These are phyloP conservation scores for Pythium vanterpoolii DNA, from an alignment of 352 stramenopile species.

Conservation along the genomic window DNA sequence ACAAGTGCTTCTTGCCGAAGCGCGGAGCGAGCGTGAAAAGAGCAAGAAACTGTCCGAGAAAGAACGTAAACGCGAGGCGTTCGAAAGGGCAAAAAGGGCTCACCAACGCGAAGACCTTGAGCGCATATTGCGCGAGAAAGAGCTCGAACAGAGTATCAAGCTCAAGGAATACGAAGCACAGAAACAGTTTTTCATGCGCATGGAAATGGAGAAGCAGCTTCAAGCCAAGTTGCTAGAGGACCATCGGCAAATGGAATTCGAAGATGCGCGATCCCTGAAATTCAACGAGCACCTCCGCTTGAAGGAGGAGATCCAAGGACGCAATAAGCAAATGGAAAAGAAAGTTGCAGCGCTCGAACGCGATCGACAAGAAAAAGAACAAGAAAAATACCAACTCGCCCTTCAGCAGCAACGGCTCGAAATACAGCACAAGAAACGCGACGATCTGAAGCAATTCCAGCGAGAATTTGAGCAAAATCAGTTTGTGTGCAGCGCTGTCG, in stretches of 20 bases:
- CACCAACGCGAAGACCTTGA: slow-evolving; percentile 40
- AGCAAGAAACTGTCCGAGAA: neutral
- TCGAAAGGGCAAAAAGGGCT: slow-evolving; percentile 32
- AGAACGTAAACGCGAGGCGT: slow-evolving; percentile 18
- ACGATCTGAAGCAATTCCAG: slow-evolving; percentile 54
- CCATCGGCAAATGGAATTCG: slow-evolving; percentile 45
- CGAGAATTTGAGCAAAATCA: slow-evolving; percentile 62
- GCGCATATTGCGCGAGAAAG: slow-evolving; percentile 32
- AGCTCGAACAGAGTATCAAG: slow-evolving; percentile 36
- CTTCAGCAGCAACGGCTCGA: slow-evolving; percentile 44
- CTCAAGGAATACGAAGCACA: slow-evolving; percentile 42
- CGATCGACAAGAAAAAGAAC: slow-evolving; percentile 45
- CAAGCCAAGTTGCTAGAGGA: slow-evolving; percentile 41
- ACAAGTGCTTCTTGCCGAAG: slow-evolving; percentile 36
- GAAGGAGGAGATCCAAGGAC: slow-evolving; percentile 28
- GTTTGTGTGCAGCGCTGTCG: slow-evolving; percentile 56
- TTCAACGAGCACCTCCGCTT: slow-evolving; percentile 31
- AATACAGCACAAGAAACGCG: slow-evolving; percentile 46
- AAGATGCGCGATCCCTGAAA: slow-evolving; percentile 52
- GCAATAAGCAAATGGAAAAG: slow-evolving; percentile 35
- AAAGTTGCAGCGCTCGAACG: slow-evolving; percentile 50
- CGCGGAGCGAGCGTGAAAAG: slow-evolving; percentile 3
- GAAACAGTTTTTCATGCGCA: slow-evolving; percentile 52
- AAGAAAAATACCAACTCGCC: slow-evolving; percentile 38
- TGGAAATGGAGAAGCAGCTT: slow-evolving; percentile 49